Conservation (phyloP, 345 rosid genomes). For the Pistacia atlantica region DNA sequence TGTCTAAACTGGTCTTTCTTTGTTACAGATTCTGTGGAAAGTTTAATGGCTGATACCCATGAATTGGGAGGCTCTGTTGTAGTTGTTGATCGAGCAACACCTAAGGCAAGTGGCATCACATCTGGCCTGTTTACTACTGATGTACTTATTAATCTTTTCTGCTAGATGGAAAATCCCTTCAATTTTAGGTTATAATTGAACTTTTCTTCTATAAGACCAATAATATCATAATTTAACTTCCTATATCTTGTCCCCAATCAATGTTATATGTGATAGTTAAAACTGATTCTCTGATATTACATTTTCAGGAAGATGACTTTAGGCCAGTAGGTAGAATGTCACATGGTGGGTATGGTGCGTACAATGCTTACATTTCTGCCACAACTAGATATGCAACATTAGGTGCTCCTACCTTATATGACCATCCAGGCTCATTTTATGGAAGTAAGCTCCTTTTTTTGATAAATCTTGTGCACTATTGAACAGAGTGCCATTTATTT, state of each 20-base stretch:
- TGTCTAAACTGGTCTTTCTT: neutral
- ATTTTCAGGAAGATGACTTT: slow-evolving; percentile 78
- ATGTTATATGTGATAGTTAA: neutral
- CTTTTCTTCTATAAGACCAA: neutral
- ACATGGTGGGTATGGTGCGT: slow-evolving; percentile 94
- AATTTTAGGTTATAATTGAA: neutral
- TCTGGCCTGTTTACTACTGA: neutral
- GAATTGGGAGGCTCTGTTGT: slow-evolving; percentile 88
- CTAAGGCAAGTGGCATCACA: slow-evolving; percentile 26
- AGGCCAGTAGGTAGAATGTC: slow-evolving; percentile 70
- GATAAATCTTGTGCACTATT: neutral
- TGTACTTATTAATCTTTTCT: slow-evolving; percentile 5
- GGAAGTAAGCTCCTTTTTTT: slow-evolving; percentile 63
- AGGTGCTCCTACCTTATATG: slow-evolving; percentile 90
- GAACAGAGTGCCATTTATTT: neutral
- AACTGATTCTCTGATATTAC: neutral
- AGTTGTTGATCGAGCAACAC: slow-evolving; percentile 97
- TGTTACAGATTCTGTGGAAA: slow-evolving; percentile 82
- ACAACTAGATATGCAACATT: slow-evolving; percentile 95
- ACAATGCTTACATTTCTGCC: slow-evolving; percentile 95
- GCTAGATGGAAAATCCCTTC: neutral
- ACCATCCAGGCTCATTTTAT: slow-evolving; percentile 71
- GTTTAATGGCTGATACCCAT: slow-evolving; percentile 67
- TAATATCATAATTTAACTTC: neutral
- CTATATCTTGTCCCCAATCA: neutral